Base-by-base conservation (phyloP, 2,329 filamentous ascomycete genomes). In the Sporothrix euskadiensis region DNA sequence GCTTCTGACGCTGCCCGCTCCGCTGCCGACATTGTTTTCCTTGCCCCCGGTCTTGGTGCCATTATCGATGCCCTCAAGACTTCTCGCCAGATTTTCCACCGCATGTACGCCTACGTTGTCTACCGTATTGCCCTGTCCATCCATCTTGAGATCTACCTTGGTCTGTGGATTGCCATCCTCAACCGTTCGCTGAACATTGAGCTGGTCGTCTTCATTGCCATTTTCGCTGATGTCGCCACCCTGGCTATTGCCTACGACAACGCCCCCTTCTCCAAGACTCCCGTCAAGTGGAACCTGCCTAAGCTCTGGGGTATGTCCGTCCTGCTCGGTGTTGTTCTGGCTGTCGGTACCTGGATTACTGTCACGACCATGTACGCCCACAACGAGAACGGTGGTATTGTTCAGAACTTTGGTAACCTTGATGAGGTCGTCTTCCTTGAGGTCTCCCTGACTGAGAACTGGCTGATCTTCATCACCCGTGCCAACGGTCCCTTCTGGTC, bases 381-480 rank as follows among this genome's bases (percentile, higher is more conserved):
- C 76, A 87, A 88, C 76, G 84, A 90, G 79, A 83, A 92, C 78
- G 92, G 92, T 78, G 94, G 94, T 88, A 95, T 97, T 78, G 92
- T 94, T 77, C 92, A 97, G 87, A 95, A 96, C 85, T 92, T 91
- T 78, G 94, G 94, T 88, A 88, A 91, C 80, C 85, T 92, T 72
- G 93, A 97, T 78, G 89, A 90, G 78, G 90, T 97, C 74, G 84
- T 97, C 79, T 97, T 97, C 88, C 90, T 97, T 52, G 89, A 97
- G 84, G 93, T 97, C 82, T 93, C 92, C 14, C 88, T 97, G 72
- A 94, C 94, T 75, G 93, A 97, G 87, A 97, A 97, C 85, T 97
- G 94, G 94, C 88, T 97, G 71, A 97, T 97, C 83, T 97, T 97
- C 86, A 95, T 97, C 84, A 97, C 94, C 77, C 93, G 94, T 87